Base-by-base conservation (phyloP, 306 rosid species). In the Delonix regia region DNA sequence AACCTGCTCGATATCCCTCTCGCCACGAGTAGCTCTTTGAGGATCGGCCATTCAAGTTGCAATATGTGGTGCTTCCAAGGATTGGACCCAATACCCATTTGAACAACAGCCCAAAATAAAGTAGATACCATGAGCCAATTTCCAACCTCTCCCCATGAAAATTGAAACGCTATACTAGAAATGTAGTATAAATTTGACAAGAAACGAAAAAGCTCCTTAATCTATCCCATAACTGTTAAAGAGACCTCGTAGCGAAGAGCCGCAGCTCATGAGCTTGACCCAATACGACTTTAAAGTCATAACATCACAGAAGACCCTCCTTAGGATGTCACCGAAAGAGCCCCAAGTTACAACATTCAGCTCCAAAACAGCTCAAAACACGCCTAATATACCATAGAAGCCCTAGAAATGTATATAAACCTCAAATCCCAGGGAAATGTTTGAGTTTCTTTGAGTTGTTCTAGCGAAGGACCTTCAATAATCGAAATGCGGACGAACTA, bases 21-120 rank as follows among this genome's bases (percentile, higher is more conserved):
- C 91, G 76, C 77, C 87, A 48, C 49, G 53, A 87, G 84, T 79
- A 59, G 74, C 75, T 84, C 85, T 86, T 78, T 79, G 96, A 86
- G 82, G 82, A 87, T 90, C 97, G 84, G 97, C 94, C 98, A 91
- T 94, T 94, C 90, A 91, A 89, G 92, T 83, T 89, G 89, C 85
- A 86, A 83, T 86, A 64, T 72, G 65, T 82, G 65, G 85, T 71
- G 73, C 71, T 85, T 78, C 84, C 80, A 69, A 82, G 78, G 82
- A 82, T 76, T 82, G 84, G 60, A 87, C 75, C 87, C 88, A 94
- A 82, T 59, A 74, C 89, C 95, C 94, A 90, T 87, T 86, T 81
- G 90, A 93, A 83, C 82, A 85, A 77, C 81, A 69, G 66, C 60
- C 45, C 84, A 88, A 73, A 81, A 80, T 72, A 79, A 65, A 76